These are phyloP conservation scores for Jasminum sambac DNA, from an alignment of 257 asterid genomes.

Conservation along the genomic window DNA sequence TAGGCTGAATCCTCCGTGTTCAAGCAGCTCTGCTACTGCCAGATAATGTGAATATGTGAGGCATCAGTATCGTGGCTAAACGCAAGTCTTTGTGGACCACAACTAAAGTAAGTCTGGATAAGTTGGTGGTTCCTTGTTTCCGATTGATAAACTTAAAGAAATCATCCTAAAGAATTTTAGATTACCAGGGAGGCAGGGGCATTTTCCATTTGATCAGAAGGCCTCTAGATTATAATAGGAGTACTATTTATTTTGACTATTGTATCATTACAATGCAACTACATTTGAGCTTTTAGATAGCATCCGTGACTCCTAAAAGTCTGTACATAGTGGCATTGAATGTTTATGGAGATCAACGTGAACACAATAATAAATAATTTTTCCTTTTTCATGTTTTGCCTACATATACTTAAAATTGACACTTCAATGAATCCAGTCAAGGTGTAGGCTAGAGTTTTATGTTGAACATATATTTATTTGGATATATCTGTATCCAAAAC, in stretches of 20 bases:
- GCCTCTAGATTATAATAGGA: neutral
- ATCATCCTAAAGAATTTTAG: neutral
- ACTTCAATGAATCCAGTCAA: neutral
- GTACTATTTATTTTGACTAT: neutral
- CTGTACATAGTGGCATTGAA: neutral
- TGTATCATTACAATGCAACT: neutral
- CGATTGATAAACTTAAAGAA: neutral
- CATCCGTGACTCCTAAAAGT: neutral
- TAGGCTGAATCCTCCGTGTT: neutral
- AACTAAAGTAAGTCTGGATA: neutral
- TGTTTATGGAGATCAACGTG: neutral
- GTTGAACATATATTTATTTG: neutral
- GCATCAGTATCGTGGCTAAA: neutral
- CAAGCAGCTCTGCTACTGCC: conserved; percentile 1
- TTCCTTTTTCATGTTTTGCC: neutral
- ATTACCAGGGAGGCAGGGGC: neutral
- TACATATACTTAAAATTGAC: neutral
- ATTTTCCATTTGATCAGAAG: neutral
- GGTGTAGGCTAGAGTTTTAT: neutral
- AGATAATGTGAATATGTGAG: neutral
- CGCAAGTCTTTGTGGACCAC: no score
- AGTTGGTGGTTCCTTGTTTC: neutral
- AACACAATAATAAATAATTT: no score
- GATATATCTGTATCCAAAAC: neutral
- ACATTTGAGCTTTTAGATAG: neutral